These are phyloP conservation scores for Apiospora aurea DNA, from an alignment of 2,329 filamentous ascomycete genomes.

Conservation along the genomic window DNA sequence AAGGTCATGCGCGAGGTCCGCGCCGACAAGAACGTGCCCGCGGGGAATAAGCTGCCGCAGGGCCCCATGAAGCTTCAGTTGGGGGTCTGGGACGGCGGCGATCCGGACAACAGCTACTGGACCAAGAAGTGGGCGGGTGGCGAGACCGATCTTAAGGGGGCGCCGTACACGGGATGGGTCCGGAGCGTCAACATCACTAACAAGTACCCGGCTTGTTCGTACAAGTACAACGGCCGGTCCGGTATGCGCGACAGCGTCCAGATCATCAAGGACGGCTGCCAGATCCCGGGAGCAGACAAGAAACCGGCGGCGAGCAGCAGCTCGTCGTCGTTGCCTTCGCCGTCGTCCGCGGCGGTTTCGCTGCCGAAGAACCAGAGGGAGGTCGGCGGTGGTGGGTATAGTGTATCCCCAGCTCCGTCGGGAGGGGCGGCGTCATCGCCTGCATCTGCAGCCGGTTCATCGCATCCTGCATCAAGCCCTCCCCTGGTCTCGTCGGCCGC, in stretches of 20 bases:
- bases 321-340: background rate
- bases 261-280: conserved; percentile 12
- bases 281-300: background rate
- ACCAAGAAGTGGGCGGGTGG: conserved; percentile 43
- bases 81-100: conserved; percentile 42
- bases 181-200: conserved; percentile 43
- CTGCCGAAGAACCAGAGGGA: background rate
- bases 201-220: conserved; percentile 42
- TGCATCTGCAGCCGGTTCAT: background rate
- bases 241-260: conserved; percentile 26
- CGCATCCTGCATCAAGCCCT: background rate
- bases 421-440: background rate
- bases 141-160: conserved; percentile 37
- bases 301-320: background rate
- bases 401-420: background rate
- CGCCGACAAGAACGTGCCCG: background rate
- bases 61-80: conserved; percentile 43
- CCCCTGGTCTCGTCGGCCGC: background rate
- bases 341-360: background rate
- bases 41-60: conserved; percentile 39
- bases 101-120: conserved; percentile 38
- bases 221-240: conserved; percentile 41
- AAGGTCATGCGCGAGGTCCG: conserved; percentile 37
- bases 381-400: background rate
- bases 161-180: conserved; percentile 41